Percentiles rank a stretch among this genome's conserved stretches.
phyloP scores from a whole-genome alignment of 805 yeast genomes.

The Hanseniaspora pseudoguilliermondii region DNA sequence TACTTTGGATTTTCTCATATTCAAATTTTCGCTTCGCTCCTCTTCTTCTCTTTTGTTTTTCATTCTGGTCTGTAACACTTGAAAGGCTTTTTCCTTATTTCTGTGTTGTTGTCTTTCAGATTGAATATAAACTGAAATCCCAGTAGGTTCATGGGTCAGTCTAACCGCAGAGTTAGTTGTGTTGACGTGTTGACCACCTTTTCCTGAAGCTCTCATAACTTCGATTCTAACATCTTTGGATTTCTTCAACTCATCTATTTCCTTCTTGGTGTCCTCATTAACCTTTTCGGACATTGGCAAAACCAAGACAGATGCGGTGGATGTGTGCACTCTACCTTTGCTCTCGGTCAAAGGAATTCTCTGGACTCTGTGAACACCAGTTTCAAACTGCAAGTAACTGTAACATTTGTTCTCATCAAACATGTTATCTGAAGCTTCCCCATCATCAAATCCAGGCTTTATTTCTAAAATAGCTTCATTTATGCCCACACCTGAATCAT shows the following conservation, averaged over 20 bases:
- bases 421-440: not conserved
- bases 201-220: slow-evolving; percentile 94
- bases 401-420: slow-evolving; percentile 62
- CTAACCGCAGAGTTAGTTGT: slow-evolving; percentile 96
- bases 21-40: slow-evolving; percentile 36
- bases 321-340: slow-evolving; percentile 88
- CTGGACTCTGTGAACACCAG: slow-evolving; percentile 94
- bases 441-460: not conserved
- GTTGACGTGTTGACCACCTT: slow-evolving; percentile 97
- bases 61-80: slow-evolving; percentile 65
- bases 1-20: slow-evolving; percentile 68
- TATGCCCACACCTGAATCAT: slow-evolving; percentile 53
- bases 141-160: slow-evolving; percentile 81
- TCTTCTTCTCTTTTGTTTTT: slow-evolving; percentile 62
- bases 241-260: slow-evolving; percentile 21
- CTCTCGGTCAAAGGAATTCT: slow-evolving; percentile 86
- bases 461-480: slow-evolving; percentile 65
- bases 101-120: slow-evolving; percentile 91
- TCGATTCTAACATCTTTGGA: slow-evolving; percentile 86
- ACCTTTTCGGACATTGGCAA: slow-evolving; percentile 54
- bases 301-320: slow-evolving; percentile 91
- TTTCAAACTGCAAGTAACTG: slow-evolving; percentile 61
- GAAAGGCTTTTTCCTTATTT: slow-evolving; percentile 85
- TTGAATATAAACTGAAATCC: slow-evolving; percentile 78
- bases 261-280: slow-evolving; percentile 29